Conservation (phyloP, 768 basidiomycete genomes). For the Gloeopeniophorella convolvens region DNA sequence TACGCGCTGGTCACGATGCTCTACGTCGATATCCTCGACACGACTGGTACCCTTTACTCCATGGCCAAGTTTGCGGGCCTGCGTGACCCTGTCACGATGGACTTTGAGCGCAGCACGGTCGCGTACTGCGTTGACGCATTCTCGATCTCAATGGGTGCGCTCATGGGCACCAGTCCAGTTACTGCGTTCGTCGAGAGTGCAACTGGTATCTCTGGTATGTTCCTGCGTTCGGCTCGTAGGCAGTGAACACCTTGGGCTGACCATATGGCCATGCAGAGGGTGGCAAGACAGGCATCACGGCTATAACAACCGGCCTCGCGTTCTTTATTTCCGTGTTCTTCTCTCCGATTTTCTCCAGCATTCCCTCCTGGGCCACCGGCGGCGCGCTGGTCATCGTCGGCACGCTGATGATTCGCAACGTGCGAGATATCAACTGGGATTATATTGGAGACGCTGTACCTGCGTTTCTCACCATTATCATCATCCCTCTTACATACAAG, state of each 20-base stretch:
- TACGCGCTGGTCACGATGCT: constrained; percentile 86
- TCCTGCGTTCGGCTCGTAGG: background rate
- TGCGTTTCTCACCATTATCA: constrained; percentile 74
- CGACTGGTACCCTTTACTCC: constrained; percentile 72
- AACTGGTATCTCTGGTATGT: constrained; percentile 66
- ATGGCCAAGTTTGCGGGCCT: constrained; percentile 92
- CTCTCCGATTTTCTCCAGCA: constrained; percentile 81
- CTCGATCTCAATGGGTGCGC: constrained; percentile 72
- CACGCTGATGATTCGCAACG: constrained; percentile 82
- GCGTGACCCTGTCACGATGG: constrained; percentile 74
- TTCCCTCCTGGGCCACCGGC: constrained; percentile 84
- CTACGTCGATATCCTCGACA: constrained; percentile 75
- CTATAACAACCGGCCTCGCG: constrained; percentile 59
- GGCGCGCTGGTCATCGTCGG: constrained; percentile 82
- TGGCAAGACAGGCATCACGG: constrained; percentile 81
- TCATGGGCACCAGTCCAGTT: constrained; percentile 75
- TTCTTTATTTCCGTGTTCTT: constrained; percentile 88
- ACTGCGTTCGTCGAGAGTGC: constrained; percentile 81
- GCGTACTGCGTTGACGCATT: constrained; percentile 83
- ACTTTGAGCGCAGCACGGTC: constrained; percentile 78
- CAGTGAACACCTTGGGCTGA: background rate
- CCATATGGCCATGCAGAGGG: constrained; percentile 48
- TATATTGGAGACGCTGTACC: constrained; percentile 85
- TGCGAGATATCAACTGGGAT: constrained; percentile 83
- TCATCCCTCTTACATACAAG: constrained; percentile 78